Evolutionary conservation across 768 basidiomycete genomes (phyloP), one percentile per base, ranked within the genome.

Genomic region (Rhizopogon vulgaris): DNA sequence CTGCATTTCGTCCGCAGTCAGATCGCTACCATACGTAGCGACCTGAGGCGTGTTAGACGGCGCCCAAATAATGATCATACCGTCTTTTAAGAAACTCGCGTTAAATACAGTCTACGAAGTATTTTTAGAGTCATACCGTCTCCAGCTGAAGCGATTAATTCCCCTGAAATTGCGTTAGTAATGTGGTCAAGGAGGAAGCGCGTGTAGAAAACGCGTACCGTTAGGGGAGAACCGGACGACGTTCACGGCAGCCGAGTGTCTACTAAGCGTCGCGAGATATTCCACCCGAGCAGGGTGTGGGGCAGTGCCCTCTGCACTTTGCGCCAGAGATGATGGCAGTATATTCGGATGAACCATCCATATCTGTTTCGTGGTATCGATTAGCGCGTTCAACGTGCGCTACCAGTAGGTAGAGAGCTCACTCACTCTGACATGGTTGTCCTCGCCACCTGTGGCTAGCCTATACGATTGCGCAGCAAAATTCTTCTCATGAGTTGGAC

Each of bases 281-380:
- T 98, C 96, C 40, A 95, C 90, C 54, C 92, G 83, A n/a, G 96
- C 90, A 0, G 80, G 80, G 52, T 83, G 81, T 39, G 74, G 70
- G 14, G 74, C 65, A 27, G 61, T 56, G 14, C 60, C 53, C 40
- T 69, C 68, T 4, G 60, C 57, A 38, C 65, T 56, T 42, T 69
- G 77, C 28, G 76, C 69, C 14, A 86, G 68, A 14, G 78, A 77
- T 3, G 80, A 73, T 18, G 91, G 85, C 14, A 85, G 70, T 49
- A 96, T 88, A 67, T 95, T 88, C 9, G 94, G 94, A 67, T 94
- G 81, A 25, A 96, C 90, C 82, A 89, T 85, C 95, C 94, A 96
- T 57, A 97, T 67, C 93, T 94, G 51, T 30, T 14, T 37, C 39
- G 39, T 59, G 38, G 42, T 25, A 42, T 34, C 24, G 49, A 49